Base-by-base conservation (phyloP, 2,329 filamentous ascomycete species). In the Trichophaea hybrida region DNA sequence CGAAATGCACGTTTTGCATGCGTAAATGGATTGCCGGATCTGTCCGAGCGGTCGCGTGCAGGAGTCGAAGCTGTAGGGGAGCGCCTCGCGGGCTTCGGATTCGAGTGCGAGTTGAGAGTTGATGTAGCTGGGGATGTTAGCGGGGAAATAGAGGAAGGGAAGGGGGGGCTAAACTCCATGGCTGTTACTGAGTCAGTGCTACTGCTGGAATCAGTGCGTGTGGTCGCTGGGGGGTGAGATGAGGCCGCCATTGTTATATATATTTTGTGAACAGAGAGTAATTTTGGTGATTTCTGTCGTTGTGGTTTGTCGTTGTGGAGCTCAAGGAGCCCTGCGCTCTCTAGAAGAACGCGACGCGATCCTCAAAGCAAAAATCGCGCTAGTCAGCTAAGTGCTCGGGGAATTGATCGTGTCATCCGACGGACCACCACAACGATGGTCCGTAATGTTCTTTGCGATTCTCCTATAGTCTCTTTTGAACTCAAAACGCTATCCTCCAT, bases 51-150 rank as follows among this genome's bases (percentile, higher is more conserved):
- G 82, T 67, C 89, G 85, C 52, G 93, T 97, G 74, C 93, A 98
- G 51, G 83, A 84, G 68, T 95, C 88, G 71, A 97, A 96, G 73
- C 93, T 88, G 71, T 95, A 98, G 66, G 93, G 93, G 5, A 98
- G 79, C 62, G 87, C 87, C 76, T 98, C 91, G 68, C 90, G 88
- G 51, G 93, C 93, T 74, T 98, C 93, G 17, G 87, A 88, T 74
- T 98, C 93, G 57, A 98, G 83, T 66, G 85, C 83, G 70, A 96
- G 83, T 71, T 98, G 93, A 58, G 83, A 83, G 68, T 88, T 82
- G 66, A 98, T 88, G 71, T 94, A 97, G 33, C 86, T 91, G 48
- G 15, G 34, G 54, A 35, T 17, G 33, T 51, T 46, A 57, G 35
- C 13, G 13, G 44, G 52, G 2, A 48, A 37, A 50, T 13, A 31